Percentiles rank a stretch among this genome's conserved stretches.
These are phyloP conservation scores for Gastrodia elata DNA, from an alignment of 106 monocot species.

Conservation along the genomic window DNA sequence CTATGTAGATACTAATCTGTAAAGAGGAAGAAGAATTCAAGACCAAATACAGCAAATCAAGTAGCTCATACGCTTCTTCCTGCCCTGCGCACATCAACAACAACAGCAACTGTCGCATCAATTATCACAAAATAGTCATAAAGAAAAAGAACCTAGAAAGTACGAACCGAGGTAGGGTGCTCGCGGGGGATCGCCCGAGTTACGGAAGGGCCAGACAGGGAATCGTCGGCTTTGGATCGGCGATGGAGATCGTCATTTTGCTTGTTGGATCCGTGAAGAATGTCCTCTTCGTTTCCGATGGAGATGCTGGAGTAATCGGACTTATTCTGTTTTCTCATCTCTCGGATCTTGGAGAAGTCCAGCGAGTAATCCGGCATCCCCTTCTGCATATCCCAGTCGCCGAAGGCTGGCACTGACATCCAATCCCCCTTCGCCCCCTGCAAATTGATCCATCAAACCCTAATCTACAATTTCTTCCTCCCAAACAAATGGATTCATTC, in stretches of 20 bases:
- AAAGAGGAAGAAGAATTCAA: background rate
- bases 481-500: background rate
- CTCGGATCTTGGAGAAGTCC: constrained; percentile 82
- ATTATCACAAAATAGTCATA: background rate
- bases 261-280: constrained; percentile 11
- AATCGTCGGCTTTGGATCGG: background rate
- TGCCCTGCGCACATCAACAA: background rate
- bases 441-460: background rate
- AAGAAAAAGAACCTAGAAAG: background rate
- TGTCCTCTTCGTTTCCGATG: constrained; percentile 70
- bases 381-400: constrained; percentile 81
- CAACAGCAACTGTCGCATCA: background rate
- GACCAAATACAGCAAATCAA: background rate
- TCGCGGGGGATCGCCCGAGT: background rate
- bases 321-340: constrained; percentile 74
- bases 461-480: background rate
- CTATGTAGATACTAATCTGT: no score
- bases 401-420: constrained; percentile 81
- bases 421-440: constrained; percentile 18
- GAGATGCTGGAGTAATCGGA: constrained; percentile 49
- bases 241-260: constrained; percentile 1
- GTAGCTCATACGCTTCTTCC: constrained; percentile 4
- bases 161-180: constrained; percentile 2
- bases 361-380: constrained; percentile 82
- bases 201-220: background rate